phyloP scores from a whole-genome alignment of 139 green algal species.

The Pycnococcus provasolii region DNA sequence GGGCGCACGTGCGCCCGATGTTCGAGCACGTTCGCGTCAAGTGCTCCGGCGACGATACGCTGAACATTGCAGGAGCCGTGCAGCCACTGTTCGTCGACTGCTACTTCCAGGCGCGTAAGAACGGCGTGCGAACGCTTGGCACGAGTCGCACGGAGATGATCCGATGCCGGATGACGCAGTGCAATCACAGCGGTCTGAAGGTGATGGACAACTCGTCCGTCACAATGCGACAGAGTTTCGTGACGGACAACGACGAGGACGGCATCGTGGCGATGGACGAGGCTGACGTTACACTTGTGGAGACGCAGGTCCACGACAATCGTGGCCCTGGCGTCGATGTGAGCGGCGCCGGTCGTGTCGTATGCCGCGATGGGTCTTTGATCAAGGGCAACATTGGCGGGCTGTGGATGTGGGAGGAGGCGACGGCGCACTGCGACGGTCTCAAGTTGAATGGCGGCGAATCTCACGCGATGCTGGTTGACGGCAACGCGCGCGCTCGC shows the following conservation, averaged over 20 bases:
- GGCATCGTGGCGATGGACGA: constrained; percentile 37
- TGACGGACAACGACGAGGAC: constrained; percentile 40
- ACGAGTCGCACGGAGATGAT: constrained; percentile 11
- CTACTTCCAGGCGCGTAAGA: constrained; percentile 35
- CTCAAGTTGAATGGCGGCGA: constrained; percentile 29
- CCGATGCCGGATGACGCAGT: constrained; percentile 39
- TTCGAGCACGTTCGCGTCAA: constrained; percentile 43
- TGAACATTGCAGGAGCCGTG: constrained; percentile 33
- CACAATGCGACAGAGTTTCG: constrained; percentile 23
- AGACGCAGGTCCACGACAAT: constrained; percentile 29
- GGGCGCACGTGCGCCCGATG: constrained; percentile 27
- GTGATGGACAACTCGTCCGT: constrained; percentile 19
- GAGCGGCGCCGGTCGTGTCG: constrained; percentile 7
- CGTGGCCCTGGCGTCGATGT: constrained; percentile 43
- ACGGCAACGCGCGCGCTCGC: constrained; percentile 10
- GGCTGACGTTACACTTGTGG: constrained; percentile 6
- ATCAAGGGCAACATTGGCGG: constrained; percentile 40
- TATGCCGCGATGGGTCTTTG: not conserved
- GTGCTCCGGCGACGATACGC: constrained; percentile 42
- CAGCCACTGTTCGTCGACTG: constrained; percentile 38
- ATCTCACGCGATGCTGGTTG: constrained; percentile 37
- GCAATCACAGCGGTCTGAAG: constrained; percentile 32
- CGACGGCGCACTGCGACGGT: not conserved
- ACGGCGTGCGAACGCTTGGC: constrained; percentile 31
- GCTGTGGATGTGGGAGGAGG: constrained; percentile 45